Evolutionary conservation across 495 filamentous ascomycete species (phyloP).

Genomic region (Parathielavia hyrcaniae): DNA sequence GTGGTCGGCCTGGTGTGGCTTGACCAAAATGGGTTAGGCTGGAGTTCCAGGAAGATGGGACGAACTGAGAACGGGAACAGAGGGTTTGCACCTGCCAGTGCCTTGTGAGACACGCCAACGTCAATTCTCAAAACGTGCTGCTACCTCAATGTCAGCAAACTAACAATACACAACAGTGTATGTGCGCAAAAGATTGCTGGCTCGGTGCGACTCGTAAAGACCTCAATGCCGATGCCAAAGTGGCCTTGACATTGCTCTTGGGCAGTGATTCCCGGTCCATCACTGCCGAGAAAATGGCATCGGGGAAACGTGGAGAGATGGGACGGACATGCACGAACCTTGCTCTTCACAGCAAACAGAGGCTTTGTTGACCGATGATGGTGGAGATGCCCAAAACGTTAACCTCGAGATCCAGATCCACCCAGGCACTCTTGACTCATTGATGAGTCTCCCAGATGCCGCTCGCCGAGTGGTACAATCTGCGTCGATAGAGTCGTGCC

Average conservation of each 20-base stretch:
- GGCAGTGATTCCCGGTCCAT: slow-evolving; percentile 11
- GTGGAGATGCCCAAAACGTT: not conserved
- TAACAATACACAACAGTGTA: slow-evolving; percentile 1
- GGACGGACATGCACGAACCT: not conserved
- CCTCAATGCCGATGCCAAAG: not conserved
- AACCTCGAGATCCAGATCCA: not conserved
- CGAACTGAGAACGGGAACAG: not conserved
- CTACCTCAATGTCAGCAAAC: slow-evolving; percentile 1
- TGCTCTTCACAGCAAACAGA: too few species aligned
- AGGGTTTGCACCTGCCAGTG: slow-evolving; percentile 7
- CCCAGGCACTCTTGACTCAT: not conserved
- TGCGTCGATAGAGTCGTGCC: not conserved
- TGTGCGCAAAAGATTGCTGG: slow-evolving; percentile 5
- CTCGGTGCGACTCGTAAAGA: not conserved
- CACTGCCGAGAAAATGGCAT: not conserved
- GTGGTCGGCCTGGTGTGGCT: slow-evolving; percentile 8
- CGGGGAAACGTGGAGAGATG: too few species aligned
- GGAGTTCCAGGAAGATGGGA: slow-evolving; percentile 14
- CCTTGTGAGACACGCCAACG: slow-evolving; percentile 6
- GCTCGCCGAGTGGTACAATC: slow-evolving; percentile 2
- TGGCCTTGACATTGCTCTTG: slow-evolving; percentile 20
- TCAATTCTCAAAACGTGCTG: not conserved
- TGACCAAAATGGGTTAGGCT: slow-evolving; percentile 11
- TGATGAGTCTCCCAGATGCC: slow-evolving; percentile 2
- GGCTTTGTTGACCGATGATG: too few species aligned